Percentiles rank a stretch among this genome's conserved stretches.
phyloP scores from a whole-genome alignment of 2,329 filamentous ascomycete species.

The Clonostachys sp. region DNA sequence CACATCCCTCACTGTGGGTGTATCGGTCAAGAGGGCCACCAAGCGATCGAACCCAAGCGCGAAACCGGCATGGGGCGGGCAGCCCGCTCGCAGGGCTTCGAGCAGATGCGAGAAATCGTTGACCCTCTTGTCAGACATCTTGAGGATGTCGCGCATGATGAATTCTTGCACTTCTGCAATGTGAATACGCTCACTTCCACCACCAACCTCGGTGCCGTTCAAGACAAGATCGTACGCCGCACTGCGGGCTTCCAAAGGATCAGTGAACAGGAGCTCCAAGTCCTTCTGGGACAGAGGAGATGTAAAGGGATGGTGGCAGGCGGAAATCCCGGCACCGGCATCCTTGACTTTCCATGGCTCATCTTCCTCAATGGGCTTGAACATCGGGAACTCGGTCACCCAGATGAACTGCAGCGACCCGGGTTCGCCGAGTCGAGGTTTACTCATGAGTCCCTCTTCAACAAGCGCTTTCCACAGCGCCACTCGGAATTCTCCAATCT shows the following conservation, averaged over 20 bases:
- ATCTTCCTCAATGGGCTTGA: slow-evolving; percentile 64
- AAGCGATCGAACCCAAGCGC: slow-evolving; percentile 89
- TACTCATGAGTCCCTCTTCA: slow-evolving; percentile 49
- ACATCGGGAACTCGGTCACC: slow-evolving; percentile 89
- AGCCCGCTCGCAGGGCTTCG: slow-evolving; percentile 76
- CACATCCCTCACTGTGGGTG: slow-evolving; percentile 79
- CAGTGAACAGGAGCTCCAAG: slow-evolving; percentile 65
- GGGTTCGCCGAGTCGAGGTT: slow-evolving; percentile 24
- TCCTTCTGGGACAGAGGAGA: slow-evolving; percentile 71
- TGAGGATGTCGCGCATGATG: slow-evolving; percentile 76
- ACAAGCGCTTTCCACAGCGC: slow-evolving; percentile 67
- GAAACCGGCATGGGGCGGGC: slow-evolving; percentile 91
- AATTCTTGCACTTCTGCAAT: slow-evolving; percentile 77
- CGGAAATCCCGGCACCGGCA: slow-evolving; percentile 71
- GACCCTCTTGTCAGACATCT: slow-evolving; percentile 70
- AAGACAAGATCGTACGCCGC: slow-evolving; percentile 96
- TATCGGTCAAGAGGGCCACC: slow-evolving; percentile 73
- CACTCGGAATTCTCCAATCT: slow-evolving; percentile 67
- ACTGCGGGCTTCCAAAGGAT: slow-evolving; percentile 69
- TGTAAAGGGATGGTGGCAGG: slow-evolving; percentile 95
- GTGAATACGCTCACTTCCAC: slow-evolving; percentile 90
- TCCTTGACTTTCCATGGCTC: slow-evolving; percentile 66
- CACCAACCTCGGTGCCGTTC: slow-evolving; percentile 91
- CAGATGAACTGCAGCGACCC: slow-evolving; percentile 66
- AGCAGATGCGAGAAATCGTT: slow-evolving; percentile 81